Percentiles rank a stretch among this genome's conserved stretches.
Evolutionary conservation across 2,329 filamentous ascomycete species (phyloP).

Genomic region (Aspergillus sp.): DNA sequence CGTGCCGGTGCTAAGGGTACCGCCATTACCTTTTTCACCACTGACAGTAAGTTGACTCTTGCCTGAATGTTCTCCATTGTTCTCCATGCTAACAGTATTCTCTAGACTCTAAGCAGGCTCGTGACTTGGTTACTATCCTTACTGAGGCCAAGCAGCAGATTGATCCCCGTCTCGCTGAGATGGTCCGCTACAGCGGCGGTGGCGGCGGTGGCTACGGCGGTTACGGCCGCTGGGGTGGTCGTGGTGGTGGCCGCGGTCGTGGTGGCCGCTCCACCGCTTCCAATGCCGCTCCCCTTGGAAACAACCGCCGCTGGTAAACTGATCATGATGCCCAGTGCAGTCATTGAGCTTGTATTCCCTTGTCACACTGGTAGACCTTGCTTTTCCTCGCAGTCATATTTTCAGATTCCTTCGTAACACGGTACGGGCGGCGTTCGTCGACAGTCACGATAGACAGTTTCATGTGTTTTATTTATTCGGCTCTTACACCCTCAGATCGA

Average conservation of each 20-base stretch:
- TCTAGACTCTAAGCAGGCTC: constrained; percentile 85
- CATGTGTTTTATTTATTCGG: constrained; percentile 19
- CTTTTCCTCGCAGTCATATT: constrained; percentile 18
- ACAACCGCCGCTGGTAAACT: constrained; percentile 56
- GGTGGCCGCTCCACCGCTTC: constrained; percentile 54
- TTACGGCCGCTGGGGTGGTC: constrained; percentile 54
- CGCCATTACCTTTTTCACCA: constrained; percentile 97
- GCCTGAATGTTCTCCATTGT: not conserved
- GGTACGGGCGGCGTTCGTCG: constrained; percentile 37
- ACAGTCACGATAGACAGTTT: constrained; percentile 37
- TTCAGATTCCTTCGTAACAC: constrained; percentile 30
- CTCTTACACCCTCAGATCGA: not conserved
- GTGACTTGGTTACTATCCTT: constrained; percentile 90
- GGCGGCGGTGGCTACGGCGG: constrained; percentile 70
- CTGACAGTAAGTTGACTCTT: constrained; percentile 78
- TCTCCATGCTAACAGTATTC: not conserved
- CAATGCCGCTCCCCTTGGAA: constrained; percentile 58
- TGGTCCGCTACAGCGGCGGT: constrained; percentile 80
- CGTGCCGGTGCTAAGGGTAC: constrained; percentile 84
- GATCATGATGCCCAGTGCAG: constrained; percentile 19
- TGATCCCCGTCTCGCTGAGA: constrained; percentile 91
- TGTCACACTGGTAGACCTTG: constrained; percentile 29
- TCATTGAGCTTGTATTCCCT: constrained; percentile 26
- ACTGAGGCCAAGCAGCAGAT: constrained; percentile 97
- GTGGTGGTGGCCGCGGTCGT: constrained; percentile 55